Conservation (phyloP, 306 rosid genomes). For the Begonia fuchsioides region DNA sequence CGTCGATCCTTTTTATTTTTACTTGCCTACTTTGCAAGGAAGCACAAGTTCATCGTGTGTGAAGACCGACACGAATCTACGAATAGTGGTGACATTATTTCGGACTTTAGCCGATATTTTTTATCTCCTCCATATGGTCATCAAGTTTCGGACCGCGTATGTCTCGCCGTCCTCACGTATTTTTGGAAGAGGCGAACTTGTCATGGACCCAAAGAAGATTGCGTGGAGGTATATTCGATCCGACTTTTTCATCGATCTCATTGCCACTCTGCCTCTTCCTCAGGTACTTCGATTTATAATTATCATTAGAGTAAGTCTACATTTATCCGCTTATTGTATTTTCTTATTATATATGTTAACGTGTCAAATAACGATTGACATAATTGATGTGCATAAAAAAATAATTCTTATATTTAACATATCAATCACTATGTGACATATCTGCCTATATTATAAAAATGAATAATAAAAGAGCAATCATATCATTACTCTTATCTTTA, state of each 20-base stretch:
- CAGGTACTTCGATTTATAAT: no score
- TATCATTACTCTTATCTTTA: no score
- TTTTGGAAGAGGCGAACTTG: constrained; percentile 98
- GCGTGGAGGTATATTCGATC: constrained; percentile 65
- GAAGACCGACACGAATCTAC: constrained; percentile 54
- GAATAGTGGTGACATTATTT: constrained; percentile 67
- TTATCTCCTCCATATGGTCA: constrained; percentile 69
- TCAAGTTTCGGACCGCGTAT: constrained; percentile 89
- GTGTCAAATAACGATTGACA: no score
- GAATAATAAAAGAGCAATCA: no score
- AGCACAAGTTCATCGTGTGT: constrained; percentile 30
- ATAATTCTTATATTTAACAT: no score
- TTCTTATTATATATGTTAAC: no score
- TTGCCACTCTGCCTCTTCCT: constrained; percentile 90
- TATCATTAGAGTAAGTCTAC: no score
- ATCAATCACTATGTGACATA: no score
- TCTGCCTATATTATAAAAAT: no score
- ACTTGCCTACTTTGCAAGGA: constrained; percentile 49
- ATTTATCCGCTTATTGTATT: no score
- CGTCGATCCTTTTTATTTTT: constrained; percentile 82
- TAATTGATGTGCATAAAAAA: no score
- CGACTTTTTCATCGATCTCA: constrained; percentile 87
- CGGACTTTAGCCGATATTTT: constrained; percentile 78
- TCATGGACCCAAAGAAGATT: constrained; percentile 85
- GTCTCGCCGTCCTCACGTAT: constrained; percentile 87